Evolutionary conservation across 1,139 yeast species (phyloP).

Genomic region (Dujonia santamariae): DNA sequence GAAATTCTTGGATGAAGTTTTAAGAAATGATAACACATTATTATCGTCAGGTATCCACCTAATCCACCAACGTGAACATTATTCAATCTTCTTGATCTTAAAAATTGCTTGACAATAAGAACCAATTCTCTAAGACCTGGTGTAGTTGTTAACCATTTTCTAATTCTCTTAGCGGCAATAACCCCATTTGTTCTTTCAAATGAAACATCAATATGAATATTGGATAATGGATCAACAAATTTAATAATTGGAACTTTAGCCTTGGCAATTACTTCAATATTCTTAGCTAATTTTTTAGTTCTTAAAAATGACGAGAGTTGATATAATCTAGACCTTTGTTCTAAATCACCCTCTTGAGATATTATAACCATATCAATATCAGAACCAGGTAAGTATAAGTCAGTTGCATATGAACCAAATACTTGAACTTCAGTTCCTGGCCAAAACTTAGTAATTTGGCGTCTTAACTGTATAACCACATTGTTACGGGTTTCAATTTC

Average conservation of each 20-base stretch:
- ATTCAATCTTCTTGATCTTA: slow-evolving; percentile 74
- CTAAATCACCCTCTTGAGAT: slow-evolving; percentile 64
- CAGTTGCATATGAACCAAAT: slow-evolving; percentile 96
- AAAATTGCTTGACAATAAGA: slow-evolving; percentile 80
- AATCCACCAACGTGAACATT: slow-evolving; percentile 96
- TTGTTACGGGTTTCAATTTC: slow-evolving; percentile 72
- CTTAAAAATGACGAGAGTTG: slow-evolving; percentile 73
- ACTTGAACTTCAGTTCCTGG: slow-evolving; percentile 78
- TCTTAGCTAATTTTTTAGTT: slow-evolving; percentile 58
- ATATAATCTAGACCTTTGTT: slow-evolving; percentile 64
- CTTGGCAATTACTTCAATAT: slow-evolving; percentile 83
- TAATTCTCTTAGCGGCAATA: slow-evolving; percentile 77
- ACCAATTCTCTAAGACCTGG: slow-evolving; percentile 87
- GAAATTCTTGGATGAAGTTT: slow-evolving; percentile 76
- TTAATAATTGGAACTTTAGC: slow-evolving; percentile 97
- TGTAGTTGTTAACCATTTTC: slow-evolving; percentile 68
- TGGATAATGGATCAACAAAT: slow-evolving; percentile 72
- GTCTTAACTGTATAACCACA: slow-evolving; percentile 60
- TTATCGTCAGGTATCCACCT: slow-evolving; percentile 92
- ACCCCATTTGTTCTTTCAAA: slow-evolving; percentile 88
- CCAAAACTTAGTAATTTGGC: slow-evolving; percentile 64
- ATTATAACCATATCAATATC: slow-evolving; percentile 94
- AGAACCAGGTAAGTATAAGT: slow-evolving; percentile 89
- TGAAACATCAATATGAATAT: slow-evolving; percentile 83
- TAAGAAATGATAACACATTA: slow-evolving; percentile 80